Evolutionary conservation across 306 rosid genomes (phyloP), one percentile per base, ranked within the genome.

Genomic region (Lathyrus sativus): DNA sequence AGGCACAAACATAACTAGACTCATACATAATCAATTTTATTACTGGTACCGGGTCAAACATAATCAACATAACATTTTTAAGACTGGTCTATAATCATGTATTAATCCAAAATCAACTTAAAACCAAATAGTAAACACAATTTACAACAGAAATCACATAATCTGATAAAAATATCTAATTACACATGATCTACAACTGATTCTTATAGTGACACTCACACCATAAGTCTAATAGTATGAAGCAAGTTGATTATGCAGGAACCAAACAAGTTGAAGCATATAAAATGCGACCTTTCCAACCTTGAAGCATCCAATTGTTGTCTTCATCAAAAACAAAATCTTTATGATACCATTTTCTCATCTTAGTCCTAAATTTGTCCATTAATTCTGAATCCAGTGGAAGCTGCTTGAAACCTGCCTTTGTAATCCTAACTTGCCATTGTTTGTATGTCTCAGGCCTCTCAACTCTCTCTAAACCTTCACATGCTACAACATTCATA

Each of bases 221-320:
- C 62, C n/a, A 18, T 5, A 55, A 6, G 4, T 26, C 18, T 26
- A 55, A 4, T 26, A 55, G 2, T 55, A 12, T 11, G 62, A 55
- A 26, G 6, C 3, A 17, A 39, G 50, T 62, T 18, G 50, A 33
- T 67, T 79, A 85, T 51, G 90, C 79, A 0, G 90, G 88, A 10
- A 83, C 86, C 95, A 88, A 91, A 74, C 92, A 86, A 9, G 95
- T 68, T 62, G 90, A 82, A 82, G 95, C 92, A 70, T 42, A 79
- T 14, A 85, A 71, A 53, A 84, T 78, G 53, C 97, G 79, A 2
- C 97, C 97, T 75, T 86, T 91, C 95, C 97, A 91, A 53, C 97
- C 91, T 37, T 91, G 97, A 19, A 91, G 81, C 89, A 91, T 75
- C 95, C 90, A 88, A 22, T 91, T 68, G 41, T 44, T 65, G 13